Evolutionary conservation across 768 basidiomycete genomes (phyloP), one percentile per base, ranked within the genome.

Genomic region (Leucosporidium yakuticum): DNA sequence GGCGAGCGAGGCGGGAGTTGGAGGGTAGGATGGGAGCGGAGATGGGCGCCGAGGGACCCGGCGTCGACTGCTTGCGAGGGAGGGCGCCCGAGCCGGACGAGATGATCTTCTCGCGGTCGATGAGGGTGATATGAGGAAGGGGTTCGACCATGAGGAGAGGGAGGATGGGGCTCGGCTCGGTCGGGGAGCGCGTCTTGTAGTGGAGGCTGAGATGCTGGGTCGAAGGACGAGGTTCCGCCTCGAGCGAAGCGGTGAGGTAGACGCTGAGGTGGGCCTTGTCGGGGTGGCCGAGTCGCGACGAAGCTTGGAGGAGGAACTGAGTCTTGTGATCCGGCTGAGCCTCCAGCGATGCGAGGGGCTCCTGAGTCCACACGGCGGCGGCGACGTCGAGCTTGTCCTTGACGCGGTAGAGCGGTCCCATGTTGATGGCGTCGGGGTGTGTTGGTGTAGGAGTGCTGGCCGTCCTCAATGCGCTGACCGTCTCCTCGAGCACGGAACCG

Each of bases 171-270:
- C 59, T 60, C 4, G 59, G 44, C 15, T 56, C 55, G 31, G 55
- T 56, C 6, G 32, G 21, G 5, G 19, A 6, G 21, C 55, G 55
- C 9, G 32, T 21, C 55, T 56, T 56, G 55, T 32, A 56, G 20
- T 31, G 55, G 31, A 56, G 29, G 29, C 21, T 20, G 55, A 56
- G 55, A 32, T 56, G 55, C 17, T 32, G 27, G 5, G 29, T 32
- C 8, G 55, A 21, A 9, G 31, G 32, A 3, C 55, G 20, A 50
- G 67, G 62, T 47, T 60, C 59, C 25, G 29, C 59, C 47, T 60
- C 39, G 59, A 60, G 59, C 59, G 59, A 60, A 14, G 59, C 25
- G 7, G 34, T n/a, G 39, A 68, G 56, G 36, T 44, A 63, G n/a
- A 25, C 36, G 39, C 39, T 39, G n/a, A 60, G 39, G 17, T 39